A percentile compares a stretch with the other conserved stretches of the same genome.
These are phyloP conservation scores for Yamadazyma kitorensis DNA, from an alignment of 805 yeast species.

Conservation along the genomic window DNA sequence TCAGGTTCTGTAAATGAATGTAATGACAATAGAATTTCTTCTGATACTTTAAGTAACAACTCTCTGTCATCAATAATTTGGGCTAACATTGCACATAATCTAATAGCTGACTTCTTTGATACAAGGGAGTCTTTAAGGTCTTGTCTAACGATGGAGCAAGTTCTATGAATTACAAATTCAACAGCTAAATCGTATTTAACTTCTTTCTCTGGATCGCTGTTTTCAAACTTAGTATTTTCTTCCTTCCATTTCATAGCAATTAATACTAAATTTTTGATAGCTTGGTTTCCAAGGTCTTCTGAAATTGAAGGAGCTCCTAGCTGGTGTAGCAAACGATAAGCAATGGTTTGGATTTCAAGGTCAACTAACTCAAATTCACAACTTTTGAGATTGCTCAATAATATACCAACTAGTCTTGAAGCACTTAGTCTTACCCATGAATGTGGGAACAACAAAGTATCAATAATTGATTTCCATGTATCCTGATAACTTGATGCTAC, in stretches of 20 bases:
- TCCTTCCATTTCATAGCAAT: constrained; percentile 63
- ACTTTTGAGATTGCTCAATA: constrained; percentile 43
- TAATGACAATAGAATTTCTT: constrained; percentile 53
- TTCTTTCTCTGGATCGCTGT: constrained; percentile 9
- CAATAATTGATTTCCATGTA: constrained; percentile 53
- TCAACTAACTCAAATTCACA: constrained; percentile 33
- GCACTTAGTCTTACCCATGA: constrained; percentile 82
- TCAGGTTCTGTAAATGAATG: constrained; percentile 46
- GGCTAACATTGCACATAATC: constrained; percentile 62
- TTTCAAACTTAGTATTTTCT: constrained; percentile 33
- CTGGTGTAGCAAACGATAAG: constrained; percentile 69
- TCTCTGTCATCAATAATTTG: constrained; percentile 44
- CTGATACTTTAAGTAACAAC: constrained; percentile 41
- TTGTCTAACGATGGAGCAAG: constrained; percentile 61
- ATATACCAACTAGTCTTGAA: constrained; percentile 53
- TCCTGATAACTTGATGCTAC: constrained; percentile 27
- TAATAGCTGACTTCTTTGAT: constrained; percentile 68
- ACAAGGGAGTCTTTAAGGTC: constrained; percentile 55
- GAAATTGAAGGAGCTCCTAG: constrained; percentile 74
- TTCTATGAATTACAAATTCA: constrained; percentile 63
- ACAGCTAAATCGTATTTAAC: constrained; percentile 35
- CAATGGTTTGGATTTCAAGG: constrained; percentile 62
- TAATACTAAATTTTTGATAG: constrained; percentile 62
- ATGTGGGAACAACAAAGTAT: constrained; percentile 75
- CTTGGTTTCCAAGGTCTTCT: constrained; percentile 59